A percentile compares a stretch with the other conserved stretches of the same genome.
These are phyloP conservation scores for Rossbeevera mucosa DNA, from an alignment of 768 basidiomycete genomes.

Conservation along the genomic window DNA sequence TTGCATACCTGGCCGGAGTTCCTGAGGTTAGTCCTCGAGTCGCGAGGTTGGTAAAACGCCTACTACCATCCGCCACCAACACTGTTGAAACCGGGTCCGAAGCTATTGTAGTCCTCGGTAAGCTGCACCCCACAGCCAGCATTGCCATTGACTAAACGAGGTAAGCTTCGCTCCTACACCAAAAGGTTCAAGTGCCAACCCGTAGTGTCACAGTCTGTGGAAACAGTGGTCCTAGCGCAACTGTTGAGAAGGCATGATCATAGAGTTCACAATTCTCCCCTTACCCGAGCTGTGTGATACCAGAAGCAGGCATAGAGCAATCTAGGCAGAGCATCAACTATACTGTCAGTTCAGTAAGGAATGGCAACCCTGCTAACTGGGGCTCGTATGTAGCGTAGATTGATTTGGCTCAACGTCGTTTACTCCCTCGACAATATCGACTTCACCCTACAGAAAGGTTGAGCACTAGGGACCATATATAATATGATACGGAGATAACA, in stretches of 20 bases:
- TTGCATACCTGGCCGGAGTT: constrained; percentile 32
- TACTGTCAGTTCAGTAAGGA: background rate
- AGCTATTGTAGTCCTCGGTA: constrained; percentile 24
- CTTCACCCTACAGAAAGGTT: constrained; percentile 23
- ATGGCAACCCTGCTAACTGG: constrained; percentile 30
- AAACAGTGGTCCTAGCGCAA: constrained; percentile 14
- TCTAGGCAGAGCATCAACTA: constrained; percentile 9
- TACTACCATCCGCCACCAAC: constrained; percentile 40
- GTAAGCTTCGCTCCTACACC: constrained; percentile 1
- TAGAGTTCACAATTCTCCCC: background rate
- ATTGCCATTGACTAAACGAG: constrained; percentile 26
- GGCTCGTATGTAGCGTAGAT: constrained; percentile 52
- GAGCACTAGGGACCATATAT: background rate
- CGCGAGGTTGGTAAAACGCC: background rate
- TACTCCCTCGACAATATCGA: constrained; percentile 38
- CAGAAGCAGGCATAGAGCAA: constrained; percentile 26
- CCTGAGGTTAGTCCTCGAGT: background rate
- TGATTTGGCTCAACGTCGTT: constrained; percentile 51
- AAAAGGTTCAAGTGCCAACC: constrained; percentile 6
- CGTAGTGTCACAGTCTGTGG: constrained; percentile 22
- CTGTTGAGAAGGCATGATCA: background rate
- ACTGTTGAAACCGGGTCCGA: constrained; percentile 28
- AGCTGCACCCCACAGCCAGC: constrained; percentile 35
- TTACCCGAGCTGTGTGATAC: constrained; percentile 24
- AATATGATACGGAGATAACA: background rate